Evolutionary conservation across 176 grass and related monocot genomes (phyloP).

Genomic region (Cymbopogon citratus): DNA sequence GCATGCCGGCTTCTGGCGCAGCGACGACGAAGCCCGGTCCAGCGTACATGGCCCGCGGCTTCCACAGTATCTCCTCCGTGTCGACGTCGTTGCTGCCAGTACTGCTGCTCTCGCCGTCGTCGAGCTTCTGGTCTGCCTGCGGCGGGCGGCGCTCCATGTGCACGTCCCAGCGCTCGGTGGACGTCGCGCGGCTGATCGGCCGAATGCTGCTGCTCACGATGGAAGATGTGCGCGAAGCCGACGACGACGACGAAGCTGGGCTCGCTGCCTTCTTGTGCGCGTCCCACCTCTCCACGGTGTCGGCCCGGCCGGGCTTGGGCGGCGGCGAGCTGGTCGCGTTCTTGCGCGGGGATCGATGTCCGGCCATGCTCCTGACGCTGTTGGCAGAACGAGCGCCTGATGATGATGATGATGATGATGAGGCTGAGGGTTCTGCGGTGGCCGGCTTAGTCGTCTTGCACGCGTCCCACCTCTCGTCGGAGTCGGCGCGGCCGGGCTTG

Average conservation of each 20-base stretch:
- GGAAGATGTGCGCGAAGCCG: background rate
- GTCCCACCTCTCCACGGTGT: background rate
- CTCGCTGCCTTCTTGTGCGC: background rate
- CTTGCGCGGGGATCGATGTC: background rate
- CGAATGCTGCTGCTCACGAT: background rate
- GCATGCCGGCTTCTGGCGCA: background rate
- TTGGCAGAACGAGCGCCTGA: background rate
- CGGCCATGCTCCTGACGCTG: background rate
- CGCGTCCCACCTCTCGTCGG: slow-evolving; percentile 1
- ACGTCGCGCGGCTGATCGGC: background rate
- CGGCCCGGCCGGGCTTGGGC: background rate
- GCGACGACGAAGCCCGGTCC: background rate
- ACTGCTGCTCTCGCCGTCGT: background rate
- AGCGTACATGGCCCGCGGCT: background rate
- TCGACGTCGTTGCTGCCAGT: background rate
- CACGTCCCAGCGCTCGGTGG: slow-evolving; percentile 4
- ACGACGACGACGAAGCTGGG: background rate
- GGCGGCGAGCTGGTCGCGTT: background rate
- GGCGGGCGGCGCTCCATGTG: background rate
- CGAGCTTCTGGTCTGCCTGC: too few species aligned
- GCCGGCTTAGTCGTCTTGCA: background rate
- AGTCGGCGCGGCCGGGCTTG: background rate
- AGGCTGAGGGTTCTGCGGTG: background rate
- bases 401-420: background rate
- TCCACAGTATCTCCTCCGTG: background rate